Conservation (phyloP, 371 early-diverging fungal species). For the Mucor indicus region DNA sequence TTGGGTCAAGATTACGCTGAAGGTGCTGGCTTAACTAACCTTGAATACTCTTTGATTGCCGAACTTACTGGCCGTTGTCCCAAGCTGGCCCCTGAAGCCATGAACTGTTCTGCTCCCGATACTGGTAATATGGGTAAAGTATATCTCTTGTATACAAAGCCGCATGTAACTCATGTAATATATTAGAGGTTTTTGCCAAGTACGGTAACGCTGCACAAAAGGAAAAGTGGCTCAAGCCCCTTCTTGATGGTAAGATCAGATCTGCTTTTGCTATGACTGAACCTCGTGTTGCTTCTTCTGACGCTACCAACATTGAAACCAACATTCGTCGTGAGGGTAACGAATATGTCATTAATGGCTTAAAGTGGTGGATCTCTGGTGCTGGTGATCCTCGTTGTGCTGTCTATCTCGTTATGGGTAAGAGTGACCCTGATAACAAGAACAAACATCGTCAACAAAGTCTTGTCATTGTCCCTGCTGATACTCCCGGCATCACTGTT, state of each 20-base stretch:
- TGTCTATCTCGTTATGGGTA: conserved; percentile 83
- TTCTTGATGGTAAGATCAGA: conserved; percentile 88
- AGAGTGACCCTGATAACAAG: conserved; percentile 70
- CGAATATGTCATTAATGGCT: conserved; percentile 86
- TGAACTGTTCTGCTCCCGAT: conserved; percentile 96
- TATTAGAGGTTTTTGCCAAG: conserved; percentile 87
- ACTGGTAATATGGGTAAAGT: conserved; percentile 89
- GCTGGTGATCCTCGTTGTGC: conserved; percentile 92
- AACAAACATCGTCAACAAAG: conserved; percentile 83
- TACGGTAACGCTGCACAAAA: conserved; percentile 90
- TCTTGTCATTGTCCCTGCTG: conserved; percentile 87
- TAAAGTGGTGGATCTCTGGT: conserved; percentile 97
- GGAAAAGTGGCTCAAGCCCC: conserved; percentile 77
- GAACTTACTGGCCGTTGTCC: conserved; percentile 84
- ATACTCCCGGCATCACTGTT: conserved; percentile 83
- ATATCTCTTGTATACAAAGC: neutral
- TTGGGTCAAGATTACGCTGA: conserved; percentile 71
- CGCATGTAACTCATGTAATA: neutral
- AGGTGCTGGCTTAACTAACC: conserved; percentile 88
- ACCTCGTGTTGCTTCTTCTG: conserved; percentile 88
- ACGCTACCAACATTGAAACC: conserved; percentile 94
- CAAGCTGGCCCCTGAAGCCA: conserved; percentile 79
- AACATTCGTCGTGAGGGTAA: conserved; percentile 66
- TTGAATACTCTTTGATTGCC: conserved; percentile 91
- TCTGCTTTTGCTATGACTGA: conserved; percentile 99